These are phyloP conservation scores for Cyclostephanos invisitatus DNA, from an alignment of 108 stramenopile genomes.

Conservation along the genomic window DNA sequence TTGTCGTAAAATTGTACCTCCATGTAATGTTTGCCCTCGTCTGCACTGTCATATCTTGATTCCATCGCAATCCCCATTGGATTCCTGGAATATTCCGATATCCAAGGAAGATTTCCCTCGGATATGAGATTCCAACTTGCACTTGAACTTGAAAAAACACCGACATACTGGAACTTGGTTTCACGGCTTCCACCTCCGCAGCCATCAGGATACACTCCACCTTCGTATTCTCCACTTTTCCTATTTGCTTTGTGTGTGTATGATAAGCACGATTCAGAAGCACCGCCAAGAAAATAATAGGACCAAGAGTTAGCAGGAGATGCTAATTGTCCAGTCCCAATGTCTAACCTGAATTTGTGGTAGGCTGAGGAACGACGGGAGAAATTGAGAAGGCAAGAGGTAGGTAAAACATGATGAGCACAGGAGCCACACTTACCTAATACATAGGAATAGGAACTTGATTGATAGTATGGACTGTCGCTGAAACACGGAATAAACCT, in stretches of 20 bases:
- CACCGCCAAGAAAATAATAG: not conserved
- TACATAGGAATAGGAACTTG: not conserved
- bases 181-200: not conserved
- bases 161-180: not conserved
- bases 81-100: slow-evolving; percentile 9
- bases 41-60: slow-evolving; percentile 16
- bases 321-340: not conserved
- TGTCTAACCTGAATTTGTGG: not conserved
- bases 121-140: slow-evolving; percentile 1
- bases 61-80: not conserved
- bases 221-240: not conserved
- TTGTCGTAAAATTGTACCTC: slow-evolving; percentile 15
- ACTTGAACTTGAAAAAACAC: not conserved
- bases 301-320: not conserved
- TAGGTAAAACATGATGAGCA: not conserved
- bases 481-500: not conserved
- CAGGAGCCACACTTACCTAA: not conserved
- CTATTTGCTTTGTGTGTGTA: no score
- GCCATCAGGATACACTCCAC: not conserved
- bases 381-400: not conserved
- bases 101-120: slow-evolving; percentile 11
- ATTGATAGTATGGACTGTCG: not conserved
- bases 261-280: not conserved
- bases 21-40: slow-evolving; percentile 5
- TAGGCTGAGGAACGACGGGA: not conserved